Base-by-base conservation (phyloP, 2,329 filamentous ascomycete species). In the Volutella citrinella region DNA sequence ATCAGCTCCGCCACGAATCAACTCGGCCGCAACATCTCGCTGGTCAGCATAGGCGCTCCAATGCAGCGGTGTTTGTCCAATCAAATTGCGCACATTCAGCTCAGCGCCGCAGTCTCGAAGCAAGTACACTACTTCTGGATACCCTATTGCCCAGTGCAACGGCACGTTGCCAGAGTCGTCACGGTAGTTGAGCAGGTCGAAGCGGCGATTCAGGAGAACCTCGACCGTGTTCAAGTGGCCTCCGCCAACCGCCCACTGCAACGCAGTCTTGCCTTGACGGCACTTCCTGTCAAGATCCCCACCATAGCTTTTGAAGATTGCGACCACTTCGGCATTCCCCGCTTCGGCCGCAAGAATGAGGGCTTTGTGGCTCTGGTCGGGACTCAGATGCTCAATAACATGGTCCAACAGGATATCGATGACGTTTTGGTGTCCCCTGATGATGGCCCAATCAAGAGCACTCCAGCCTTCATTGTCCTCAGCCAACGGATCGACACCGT, bases 371-470 rank as follows among this genome's bases (percentile, higher is more conserved):
- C 21, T 26, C 22, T 42, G 27, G 27, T 35, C 30, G 19, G 34
- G 28, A 21, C 13, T 33, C 18, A 24, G 10, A n/a, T n/a, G n/a
- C 32, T 15, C 10, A 8, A 22, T 17, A 17, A 25, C n/a, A 7
- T 25, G 26, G 11, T 15, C 30, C 9, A 36, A 31, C 21, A 37
- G 34, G 27, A 26, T 19, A 22, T 37, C 27, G 26, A 27, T 18
- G 22, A 30, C 21, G 17, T 24, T 24, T 20, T 42, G 21, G 18
- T 39, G 33, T 16, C 33, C n/a, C n/a, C 36, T 26, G 7, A 40
- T 43, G 31, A 40, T 31, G n/a, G 36, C 40, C 40, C 40, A 43
- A 22, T 43, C 36, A 26, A 43, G 36, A 5, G 40, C 21, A 25
- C 18, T 40, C 40, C 40, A 43, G 16, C 40, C 40, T 18, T 43